Percentiles rank a stretch among this genome's conserved stretches.
phyloP scores from a whole-genome alignment of 228 moss, liverwort and hornwort species.

The Sphagnum fallax region DNA sequence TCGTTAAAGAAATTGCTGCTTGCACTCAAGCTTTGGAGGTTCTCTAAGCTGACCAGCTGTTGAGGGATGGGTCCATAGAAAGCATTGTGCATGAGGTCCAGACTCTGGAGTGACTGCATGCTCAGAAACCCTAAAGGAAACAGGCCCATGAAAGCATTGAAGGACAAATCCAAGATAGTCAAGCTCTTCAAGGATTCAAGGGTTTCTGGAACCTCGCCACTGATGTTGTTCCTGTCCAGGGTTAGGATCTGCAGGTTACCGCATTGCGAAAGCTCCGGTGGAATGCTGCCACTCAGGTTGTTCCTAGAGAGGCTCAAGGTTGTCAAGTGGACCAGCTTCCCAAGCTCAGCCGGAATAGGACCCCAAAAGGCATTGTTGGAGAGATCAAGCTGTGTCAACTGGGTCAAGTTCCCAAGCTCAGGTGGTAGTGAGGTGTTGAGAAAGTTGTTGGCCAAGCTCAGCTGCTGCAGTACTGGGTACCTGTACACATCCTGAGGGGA shows the following conservation, averaged over 20 bases:
- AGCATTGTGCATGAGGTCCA: slow-evolving; percentile 42
- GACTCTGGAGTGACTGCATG: slow-evolving; percentile 15
- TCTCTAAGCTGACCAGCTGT: slow-evolving; percentile 24
- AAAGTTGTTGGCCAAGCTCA: slow-evolving; percentile 35
- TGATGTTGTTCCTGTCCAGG: slow-evolving; percentile 23
- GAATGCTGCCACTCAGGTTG: slow-evolving; percentile 29
- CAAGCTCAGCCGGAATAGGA: slow-evolving; percentile 32
- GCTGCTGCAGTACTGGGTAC: slow-evolving; percentile 23
- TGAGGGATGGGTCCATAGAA: slow-evolving; percentile 36
- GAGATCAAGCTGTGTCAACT: slow-evolving; percentile 44
- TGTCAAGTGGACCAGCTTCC: slow-evolving; percentile 16
- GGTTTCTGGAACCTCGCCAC: slow-evolving; percentile 21
- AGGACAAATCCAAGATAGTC: slow-evolving; percentile 25
- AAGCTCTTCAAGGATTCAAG: slow-evolving; percentile 24
- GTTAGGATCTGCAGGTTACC: slow-evolving; percentile 14
- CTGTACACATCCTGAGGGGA: slow-evolving; percentile 18
- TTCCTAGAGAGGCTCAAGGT: slow-evolving; percentile 6
- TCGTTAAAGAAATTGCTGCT: slow-evolving; percentile 55
- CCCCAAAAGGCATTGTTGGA: slow-evolving; percentile 29
- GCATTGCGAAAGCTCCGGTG: slow-evolving; percentile 26
- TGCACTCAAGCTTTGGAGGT: slow-evolving; percentile 28
- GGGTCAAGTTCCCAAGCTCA: slow-evolving; percentile 30
- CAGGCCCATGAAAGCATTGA: slow-evolving; percentile 23
- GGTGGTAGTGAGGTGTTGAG: slow-evolving; percentile 28
- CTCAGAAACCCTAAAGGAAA: slow-evolving; percentile 20